phyloP scores from a whole-genome alignment of 1,139 yeast species.

The Zygosaccharomyces sapae region DNA sequence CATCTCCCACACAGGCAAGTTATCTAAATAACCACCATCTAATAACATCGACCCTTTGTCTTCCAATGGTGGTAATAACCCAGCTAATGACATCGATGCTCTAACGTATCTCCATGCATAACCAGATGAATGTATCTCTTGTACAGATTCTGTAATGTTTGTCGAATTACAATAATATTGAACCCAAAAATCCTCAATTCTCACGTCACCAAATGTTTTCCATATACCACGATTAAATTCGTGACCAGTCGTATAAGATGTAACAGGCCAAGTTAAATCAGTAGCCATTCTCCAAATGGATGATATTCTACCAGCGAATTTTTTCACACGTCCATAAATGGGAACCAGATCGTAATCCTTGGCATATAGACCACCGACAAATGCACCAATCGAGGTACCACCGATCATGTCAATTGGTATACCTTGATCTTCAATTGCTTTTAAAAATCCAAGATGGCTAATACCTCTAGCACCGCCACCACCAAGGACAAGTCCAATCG shows the following conservation, averaged over 20 bases:
- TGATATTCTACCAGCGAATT: slow-evolving; percentile 75
- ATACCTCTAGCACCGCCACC: slow-evolving; percentile 98
- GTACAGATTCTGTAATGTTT: slow-evolving; percentile 90
- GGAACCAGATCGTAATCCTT: slow-evolving; percentile 87
- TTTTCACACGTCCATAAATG: slow-evolving; percentile 83
- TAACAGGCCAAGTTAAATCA: slow-evolving; percentile 88
- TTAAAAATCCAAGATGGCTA: slow-evolving; percentile 86
- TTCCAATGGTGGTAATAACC: slow-evolving; percentile 82
- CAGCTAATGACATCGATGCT: slow-evolving; percentile 96
- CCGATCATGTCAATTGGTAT: slow-evolving; percentile 93
- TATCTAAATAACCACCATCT: slow-evolving; percentile 96
- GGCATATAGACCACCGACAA: slow-evolving; percentile 93
- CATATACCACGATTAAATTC: slow-evolving; percentile 95
- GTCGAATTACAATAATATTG: slow-evolving; percentile 86
- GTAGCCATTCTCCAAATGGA: slow-evolving; percentile 80
- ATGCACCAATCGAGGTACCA: slow-evolving; percentile 94
- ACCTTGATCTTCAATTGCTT: slow-evolving; percentile 88
- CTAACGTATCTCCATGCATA: slow-evolving; percentile 94
- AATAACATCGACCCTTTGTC: slow-evolving; percentile 88
- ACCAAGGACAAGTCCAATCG: slow-evolving; percentile 89
- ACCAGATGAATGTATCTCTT: slow-evolving; percentile 91
- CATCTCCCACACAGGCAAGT: slow-evolving; percentile 90
- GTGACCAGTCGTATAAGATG: slow-evolving; percentile 94
- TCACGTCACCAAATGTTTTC: slow-evolving; percentile 88
- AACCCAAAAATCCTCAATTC: slow-evolving; percentile 96